Percentiles rank a stretch among this genome's conserved stretches.
Evolutionary conservation across 2,329 filamentous ascomycete species (phyloP).

Genomic region (Diaporthe aspalathi): DNA sequence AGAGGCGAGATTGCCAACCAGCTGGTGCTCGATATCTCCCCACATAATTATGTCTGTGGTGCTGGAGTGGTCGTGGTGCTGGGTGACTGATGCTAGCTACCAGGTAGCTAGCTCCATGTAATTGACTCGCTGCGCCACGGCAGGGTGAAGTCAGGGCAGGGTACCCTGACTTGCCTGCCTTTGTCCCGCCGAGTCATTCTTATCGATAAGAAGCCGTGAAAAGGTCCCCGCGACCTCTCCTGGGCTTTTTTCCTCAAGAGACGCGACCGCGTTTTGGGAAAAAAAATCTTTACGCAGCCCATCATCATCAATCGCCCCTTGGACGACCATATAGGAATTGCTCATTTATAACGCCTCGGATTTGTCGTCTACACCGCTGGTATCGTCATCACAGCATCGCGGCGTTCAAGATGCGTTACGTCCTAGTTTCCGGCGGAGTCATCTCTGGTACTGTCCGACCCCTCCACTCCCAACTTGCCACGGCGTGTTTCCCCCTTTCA

Average conservation of each 20-base stretch:
- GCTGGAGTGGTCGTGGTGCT: not conserved
- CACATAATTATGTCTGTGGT: not conserved
- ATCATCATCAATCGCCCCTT: conserved; percentile 27
- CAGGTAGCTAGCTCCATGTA: not conserved
- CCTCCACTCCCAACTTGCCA: conserved; percentile 19
- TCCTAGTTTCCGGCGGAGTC: conserved; percentile 40
- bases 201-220: conserved; percentile 36
- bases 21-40: not conserved
- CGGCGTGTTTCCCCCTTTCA: not conserved
- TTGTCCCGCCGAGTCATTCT: conserved; percentile 21
- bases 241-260: conserved; percentile 18
- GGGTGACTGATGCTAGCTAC: not conserved
- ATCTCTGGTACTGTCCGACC: conserved; percentile 38
- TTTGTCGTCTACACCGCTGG: not conserved
- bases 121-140: no score
- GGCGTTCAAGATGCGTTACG: conserved; percentile 40
- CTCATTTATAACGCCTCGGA: conserved; percentile 3
- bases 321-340: conserved; percentile 13
- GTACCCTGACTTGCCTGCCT: conserved; percentile 18
- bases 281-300: conserved; percentile 35
- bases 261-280: conserved; percentile 37
- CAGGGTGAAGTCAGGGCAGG: not conserved
- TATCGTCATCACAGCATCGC: not conserved
- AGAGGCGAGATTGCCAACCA: not conserved
- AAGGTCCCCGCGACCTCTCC: conserved; percentile 33